Evolutionary conservation across 441 rosid genomes (phyloP), one percentile per base, ranked within the genome.

Genomic region (Macaranga tanarius): DNA sequence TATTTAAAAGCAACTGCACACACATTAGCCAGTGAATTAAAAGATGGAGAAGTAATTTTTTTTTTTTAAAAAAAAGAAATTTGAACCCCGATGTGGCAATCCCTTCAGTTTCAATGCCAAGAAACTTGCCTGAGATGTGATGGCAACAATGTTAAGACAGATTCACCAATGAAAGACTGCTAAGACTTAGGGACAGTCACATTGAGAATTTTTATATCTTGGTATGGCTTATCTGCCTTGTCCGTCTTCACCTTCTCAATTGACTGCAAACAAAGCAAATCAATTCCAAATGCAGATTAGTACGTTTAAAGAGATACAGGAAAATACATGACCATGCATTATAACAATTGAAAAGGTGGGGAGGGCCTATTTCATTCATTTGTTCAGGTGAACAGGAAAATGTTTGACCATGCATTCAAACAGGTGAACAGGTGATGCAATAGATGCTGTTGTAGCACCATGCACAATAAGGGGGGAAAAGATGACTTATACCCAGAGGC

Each of bases 161-260:
- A 66, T 19, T 70, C 69, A 65, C 38, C 56, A 11, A 22, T 16
- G 9, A 58, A 34, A 62, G 13, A 59, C 68, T 5, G 31, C 79
- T 84, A 95, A 19, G 86, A 85, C 84, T 89, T 93, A 10, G 99
- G 98, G 11, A 91, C 90, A 2, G 97, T 91, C 71, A 95, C 95
- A 40, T 87, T 93, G 69, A 93, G 80, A 67, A 93, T 90, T 85
- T 95, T 95, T 16, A 95, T 91, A 79, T 95, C 98, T 82, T 93
- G 97, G 81, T 83, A 88, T 34, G 99, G 98, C 80, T 79, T 86
- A 73, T 95, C 99, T 54, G 75, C 84, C 76, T 82, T 91, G 82
- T 95, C 99, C 23, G 97, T 91, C 89, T 95, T 95, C 84, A 93
- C 97, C 86, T 93, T 95, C 90, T 93, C 99, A 73, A 91, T 89